Percentiles rank a stretch among this genome's conserved stretches.
Conservation (phyloP, 2,329 filamentous ascomycete genomes). For the Claviceps sp. region DNA sequence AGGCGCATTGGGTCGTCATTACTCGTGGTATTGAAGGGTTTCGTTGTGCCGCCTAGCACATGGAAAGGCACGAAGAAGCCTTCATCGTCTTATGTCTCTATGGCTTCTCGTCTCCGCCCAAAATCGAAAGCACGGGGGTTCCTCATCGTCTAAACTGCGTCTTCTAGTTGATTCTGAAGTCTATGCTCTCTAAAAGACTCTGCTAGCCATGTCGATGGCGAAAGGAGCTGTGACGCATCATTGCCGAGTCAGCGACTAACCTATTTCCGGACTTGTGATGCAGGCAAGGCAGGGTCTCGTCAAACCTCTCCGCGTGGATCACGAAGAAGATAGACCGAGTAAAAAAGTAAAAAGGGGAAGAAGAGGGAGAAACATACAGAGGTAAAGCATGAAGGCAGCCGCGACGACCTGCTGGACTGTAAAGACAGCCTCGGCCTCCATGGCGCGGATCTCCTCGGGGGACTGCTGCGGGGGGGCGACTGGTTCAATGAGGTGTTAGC, state of each 20-base stretch:
- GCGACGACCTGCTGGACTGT: slow-evolving; percentile 55
- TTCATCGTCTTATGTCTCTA: neutral
- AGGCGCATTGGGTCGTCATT: neutral
- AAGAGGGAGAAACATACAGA: slow-evolving; percentile 45
- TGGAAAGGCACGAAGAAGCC: too few species aligned
- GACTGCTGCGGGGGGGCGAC: slow-evolving; percentile 57
- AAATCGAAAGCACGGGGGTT: neutral
- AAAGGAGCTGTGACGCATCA: slow-evolving; percentile 35
- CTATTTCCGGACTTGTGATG: neutral
- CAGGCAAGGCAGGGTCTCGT: neutral
- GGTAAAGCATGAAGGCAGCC: slow-evolving; percentile 56
- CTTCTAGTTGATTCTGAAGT: neutral
- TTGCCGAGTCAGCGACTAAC: neutral
- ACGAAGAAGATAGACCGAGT: neutral
- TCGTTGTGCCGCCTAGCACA: too few species aligned
- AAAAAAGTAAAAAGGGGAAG: too few species aligned
- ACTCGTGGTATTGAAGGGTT: neutral
- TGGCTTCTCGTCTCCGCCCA: neutral
- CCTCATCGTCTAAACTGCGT: neutral
- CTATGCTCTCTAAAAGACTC: slow-evolving; percentile 23
- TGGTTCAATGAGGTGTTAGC: slow-evolving; percentile 19
- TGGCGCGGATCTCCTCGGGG: slow-evolving; percentile 54
- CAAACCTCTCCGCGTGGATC: neutral
- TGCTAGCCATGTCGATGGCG: slow-evolving; percentile 38
- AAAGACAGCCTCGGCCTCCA: slow-evolving; percentile 53